These are phyloP conservation scores for Xylaria flabelliformis DNA, from an alignment of 495 filamentous ascomycete species.

Conservation along the genomic window DNA sequence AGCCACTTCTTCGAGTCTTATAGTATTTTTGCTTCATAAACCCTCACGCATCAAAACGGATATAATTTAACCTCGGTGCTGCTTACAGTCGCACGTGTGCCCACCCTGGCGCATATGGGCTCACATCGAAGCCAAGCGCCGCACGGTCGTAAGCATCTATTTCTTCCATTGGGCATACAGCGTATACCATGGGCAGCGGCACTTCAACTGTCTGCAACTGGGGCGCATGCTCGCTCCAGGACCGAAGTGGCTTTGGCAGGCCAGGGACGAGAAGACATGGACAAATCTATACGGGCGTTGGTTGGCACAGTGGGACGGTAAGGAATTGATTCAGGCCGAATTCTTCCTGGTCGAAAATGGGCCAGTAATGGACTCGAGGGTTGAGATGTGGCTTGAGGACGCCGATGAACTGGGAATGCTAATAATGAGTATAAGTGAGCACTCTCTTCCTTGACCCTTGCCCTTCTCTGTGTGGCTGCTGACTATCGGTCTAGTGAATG, in stretches of 20 bases:
- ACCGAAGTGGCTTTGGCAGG: slow-evolving; percentile 51
- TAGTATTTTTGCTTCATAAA: background rate
- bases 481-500: slow-evolving; percentile 21
- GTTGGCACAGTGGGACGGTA: slow-evolving; percentile 47
- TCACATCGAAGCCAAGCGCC: slow-evolving; percentile 48
- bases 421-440: slow-evolving; percentile 45
- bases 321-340: slow-evolving; percentile 44
- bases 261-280: slow-evolving; percentile 45
- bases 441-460: background rate
- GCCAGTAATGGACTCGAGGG: slow-evolving; percentile 34
- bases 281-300: slow-evolving; percentile 44
- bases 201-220: slow-evolving; percentile 47
- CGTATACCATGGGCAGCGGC: slow-evolving; percentile 41
- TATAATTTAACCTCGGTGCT: background rate
- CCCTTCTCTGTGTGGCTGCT: background rate
- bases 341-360: slow-evolving; percentile 41
- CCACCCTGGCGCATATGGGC: slow-evolving; percentile 48
- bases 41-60: background rate
- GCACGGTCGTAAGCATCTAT: slow-evolving; percentile 41
- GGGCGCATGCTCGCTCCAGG: slow-evolving; percentile 47
- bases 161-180: slow-evolving; percentile 52
- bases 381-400: slow-evolving; percentile 49
- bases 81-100: slow-evolving; percentile 27
- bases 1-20: background rate
- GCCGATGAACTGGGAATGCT: slow-evolving; percentile 49